Percentiles rank a stretch among this genome's conserved stretches.
phyloP scores from a whole-genome alignment of 352 stramenopile species.

The Globisporangium radiosum region DNA sequence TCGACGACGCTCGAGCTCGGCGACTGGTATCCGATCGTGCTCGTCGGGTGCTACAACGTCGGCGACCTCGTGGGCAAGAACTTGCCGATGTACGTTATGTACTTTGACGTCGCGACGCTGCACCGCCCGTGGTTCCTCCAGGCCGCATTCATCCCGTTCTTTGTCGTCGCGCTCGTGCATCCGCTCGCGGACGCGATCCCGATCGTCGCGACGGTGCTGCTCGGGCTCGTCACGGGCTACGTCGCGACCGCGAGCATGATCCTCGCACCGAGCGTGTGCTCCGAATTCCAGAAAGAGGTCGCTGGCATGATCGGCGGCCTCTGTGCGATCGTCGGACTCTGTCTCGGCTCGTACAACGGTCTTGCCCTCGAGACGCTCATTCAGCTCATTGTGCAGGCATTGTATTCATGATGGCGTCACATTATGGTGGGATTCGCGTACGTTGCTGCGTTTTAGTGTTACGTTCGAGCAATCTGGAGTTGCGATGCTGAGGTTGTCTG shows the following conservation, averaged over 20 bases:
- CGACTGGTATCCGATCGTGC: conserved; percentile 72
- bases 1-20: conserved; percentile 48
- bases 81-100: conserved; percentile 60
- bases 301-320: conserved; percentile 69
- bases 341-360: conserved; percentile 67
- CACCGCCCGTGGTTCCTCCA: conserved; percentile 64
- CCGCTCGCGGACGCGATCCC: conserved; percentile 47
- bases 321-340: conserved; percentile 68
- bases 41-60: conserved; percentile 71
- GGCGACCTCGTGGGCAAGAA: conserved; percentile 79
- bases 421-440: neutral
- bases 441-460: too few relatives aligned
- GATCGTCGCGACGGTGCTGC: conserved; percentile 42
- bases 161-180: conserved; percentile 45
- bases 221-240: conserved; percentile 69
- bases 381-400: conserved; percentile 26
- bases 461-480: too few relatives aligned
- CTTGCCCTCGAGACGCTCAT: conserved; percentile 62
- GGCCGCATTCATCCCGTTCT: conserved; percentile 61
- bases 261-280: conserved; percentile 63
- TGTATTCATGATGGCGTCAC: neutral
- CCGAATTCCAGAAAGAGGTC: conserved; percentile 72
- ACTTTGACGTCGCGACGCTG: conserved; percentile 60
- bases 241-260: conserved; percentile 77
- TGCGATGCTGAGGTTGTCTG: too few relatives aligned